Evolutionary conservation across 176 grass and related monocot species (phyloP), one percentile per base, ranked within the genome.

Genomic region (Zizania latifolia): DNA sequence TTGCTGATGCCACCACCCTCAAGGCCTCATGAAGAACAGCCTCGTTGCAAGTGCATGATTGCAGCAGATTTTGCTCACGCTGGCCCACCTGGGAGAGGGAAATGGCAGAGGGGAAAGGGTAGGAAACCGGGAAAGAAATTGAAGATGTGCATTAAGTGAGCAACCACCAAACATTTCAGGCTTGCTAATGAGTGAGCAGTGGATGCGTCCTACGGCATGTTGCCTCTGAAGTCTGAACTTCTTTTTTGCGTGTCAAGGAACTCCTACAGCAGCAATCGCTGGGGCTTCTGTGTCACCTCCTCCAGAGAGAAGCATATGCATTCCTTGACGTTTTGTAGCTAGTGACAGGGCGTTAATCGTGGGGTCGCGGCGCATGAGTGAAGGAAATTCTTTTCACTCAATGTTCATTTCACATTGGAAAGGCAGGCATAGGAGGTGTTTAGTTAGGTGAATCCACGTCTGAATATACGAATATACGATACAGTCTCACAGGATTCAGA

Each of bases 111-210:
- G 40, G n/a, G 2, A 46, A 46, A 65, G 60, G 1, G 44, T 53
- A 35, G 3, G 5, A 17, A 66, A 73, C 27, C 24, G 31, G 22
- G 75, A 54, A 45, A 54, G 45, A 19, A 10, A 38, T 6, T 77
- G 22, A 78, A 78, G 76, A 21, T 54, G 45, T 16, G 76, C 34
- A 16, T 68, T 78, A 35, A 67, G 33, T 21, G 45, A 66, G 45
- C 62, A 66, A 65, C 62, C 23, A 67, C 76, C 46, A 2, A 66
- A 54, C 11, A 10, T 57, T 78, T 57, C 34, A 16, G 34, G 62
- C 62, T 67, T 28, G 16, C 6, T 21, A 15, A 31, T 10, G 33
- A 78, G 24, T 15, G 48, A 19, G 48, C 6, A 27, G 33, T 22
- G 46, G 62, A 8, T 54, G 11, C 1, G 13, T 38, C 75, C 62